Conservation (phyloP, 202 grass and related monocot species). For the Panicum virgatum region DNA sequence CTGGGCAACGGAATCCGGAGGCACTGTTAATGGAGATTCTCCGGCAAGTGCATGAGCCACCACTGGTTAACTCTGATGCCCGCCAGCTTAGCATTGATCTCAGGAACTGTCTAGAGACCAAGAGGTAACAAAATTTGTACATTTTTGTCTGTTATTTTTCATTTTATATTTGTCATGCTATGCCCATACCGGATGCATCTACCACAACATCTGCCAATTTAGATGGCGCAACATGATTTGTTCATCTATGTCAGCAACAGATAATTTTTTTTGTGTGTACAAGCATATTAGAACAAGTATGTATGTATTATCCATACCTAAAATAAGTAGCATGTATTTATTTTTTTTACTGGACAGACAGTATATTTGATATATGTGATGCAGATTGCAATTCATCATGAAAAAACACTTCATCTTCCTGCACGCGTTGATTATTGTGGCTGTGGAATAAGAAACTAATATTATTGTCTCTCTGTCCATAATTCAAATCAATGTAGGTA, state of each 20-base stretch:
- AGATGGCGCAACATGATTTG: not conserved
- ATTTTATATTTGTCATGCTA: not conserved
- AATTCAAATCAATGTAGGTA: not conserved
- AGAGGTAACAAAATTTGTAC: constrained; percentile 3
- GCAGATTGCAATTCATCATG: not conserved
- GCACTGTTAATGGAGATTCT: not conserved
- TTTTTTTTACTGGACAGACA: not conserved
- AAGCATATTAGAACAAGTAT: not conserved
- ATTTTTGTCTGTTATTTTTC: not conserved
- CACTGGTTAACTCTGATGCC: not conserved
- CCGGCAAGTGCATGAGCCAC: not conserved
- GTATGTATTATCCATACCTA: too few relatives aligned
- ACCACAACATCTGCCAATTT: not conserved
- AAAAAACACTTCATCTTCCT: not conserved
- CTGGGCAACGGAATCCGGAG: not conserved
- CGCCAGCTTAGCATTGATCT: not conserved
- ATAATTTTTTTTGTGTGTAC: not conserved
- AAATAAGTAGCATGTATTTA: not conserved
- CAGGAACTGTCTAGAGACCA: not conserved
- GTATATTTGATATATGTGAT: not conserved
- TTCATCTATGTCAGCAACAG: not conserved
- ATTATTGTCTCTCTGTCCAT: not conserved
- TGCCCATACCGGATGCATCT: not conserved
- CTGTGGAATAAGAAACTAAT: not conserved
- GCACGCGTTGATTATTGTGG: not conserved